Evolutionary conservation across 2,329 filamentous ascomycete genomes (phyloP), one percentile per base, ranked within the genome.

Genomic region (Drechmeria coniospora): DNA sequence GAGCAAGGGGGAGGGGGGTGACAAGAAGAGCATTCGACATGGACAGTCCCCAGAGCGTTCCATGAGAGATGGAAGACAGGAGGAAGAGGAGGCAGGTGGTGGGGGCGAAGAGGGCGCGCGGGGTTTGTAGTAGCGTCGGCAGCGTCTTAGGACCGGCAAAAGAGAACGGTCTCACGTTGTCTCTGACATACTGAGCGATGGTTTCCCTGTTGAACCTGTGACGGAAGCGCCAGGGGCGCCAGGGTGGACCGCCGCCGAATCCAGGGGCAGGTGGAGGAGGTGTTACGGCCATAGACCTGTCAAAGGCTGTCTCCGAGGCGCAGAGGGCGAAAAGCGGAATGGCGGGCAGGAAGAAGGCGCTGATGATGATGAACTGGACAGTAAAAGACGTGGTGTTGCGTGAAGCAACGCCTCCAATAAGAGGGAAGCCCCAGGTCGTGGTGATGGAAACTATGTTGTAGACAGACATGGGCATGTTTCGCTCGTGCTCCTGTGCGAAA

Each of bases 351-450:
- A 65, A 52, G 32, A 72, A 60, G 23, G 51, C 46, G 40, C 53
- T 61, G 34, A 71, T 51, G 25, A 71, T 56, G 33, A 59, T 56
- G 35, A 68, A 69, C 32, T 65, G 64, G 15, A 59, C 45, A 9
- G 51, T 51, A 41, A 63, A 62, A 6, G 58, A 56, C 18, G 46
- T 36, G 2, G 42, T 36, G 11, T 49, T 45, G 27, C 50, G 48
- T 0, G 64, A 64, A 21, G 59, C 51, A 14, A 60, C 51, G 2
- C 68, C 66, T 12, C 65, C 64, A 5, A 72, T 39, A 4, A 73
- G 48, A 0, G 68, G 68, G 0, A 59, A 51, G 20, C 66, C 65
- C 61, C 66, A 69, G 2, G 59, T 67, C 4, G 59, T 57, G 8
- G 56, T 46, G 8, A 63, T 45, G 14, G 51, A 52, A 3, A 65